These are phyloP conservation scores for Alternaria metachromatica DNA, from an alignment of 2,329 filamentous ascomycete genomes.

Conservation along the genomic window DNA sequence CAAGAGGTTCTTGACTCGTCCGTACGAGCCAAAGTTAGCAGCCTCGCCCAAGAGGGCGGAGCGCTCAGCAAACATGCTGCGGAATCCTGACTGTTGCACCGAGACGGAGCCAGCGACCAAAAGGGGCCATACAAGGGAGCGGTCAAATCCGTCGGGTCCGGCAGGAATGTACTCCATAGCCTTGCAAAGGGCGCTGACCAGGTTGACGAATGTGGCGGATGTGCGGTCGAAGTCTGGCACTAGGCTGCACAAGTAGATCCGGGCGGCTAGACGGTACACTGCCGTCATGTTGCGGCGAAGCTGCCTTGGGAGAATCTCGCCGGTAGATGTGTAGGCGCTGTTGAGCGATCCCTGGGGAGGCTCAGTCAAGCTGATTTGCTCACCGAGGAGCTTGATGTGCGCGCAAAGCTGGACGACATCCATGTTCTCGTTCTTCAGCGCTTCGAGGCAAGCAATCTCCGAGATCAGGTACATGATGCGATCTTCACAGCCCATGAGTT, in stretches of 20 bases:
- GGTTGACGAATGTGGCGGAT: slow-evolving; percentile 74
- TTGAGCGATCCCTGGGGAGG: slow-evolving; percentile 55
- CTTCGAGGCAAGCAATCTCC: slow-evolving; percentile 94
- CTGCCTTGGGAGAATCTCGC: slow-evolving; percentile 80
- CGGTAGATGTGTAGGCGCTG: slow-evolving; percentile 65
- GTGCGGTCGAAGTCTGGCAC: slow-evolving; percentile 84
- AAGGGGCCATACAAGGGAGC: slow-evolving; percentile 90
- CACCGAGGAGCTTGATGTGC: slow-evolving; percentile 85
- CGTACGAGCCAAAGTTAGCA: slow-evolving; percentile 83
- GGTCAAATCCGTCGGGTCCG: slow-evolving; percentile 83
- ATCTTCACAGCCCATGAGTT: slow-evolving; percentile 98
- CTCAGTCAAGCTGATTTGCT: slow-evolving; percentile 85
- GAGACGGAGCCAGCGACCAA: slow-evolving; percentile 85
- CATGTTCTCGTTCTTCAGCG: slow-evolving; percentile 77
- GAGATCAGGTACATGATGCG: slow-evolving; percentile 97
- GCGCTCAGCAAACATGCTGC: slow-evolving; percentile 78
- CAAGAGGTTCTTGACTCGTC: slow-evolving; percentile 78
- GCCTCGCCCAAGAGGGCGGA: slow-evolving; percentile 75
- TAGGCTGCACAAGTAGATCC: slow-evolving; percentile 95
- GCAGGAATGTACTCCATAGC: slow-evolving; percentile 83
- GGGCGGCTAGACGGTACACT: slow-evolving; percentile 88
- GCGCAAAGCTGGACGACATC: slow-evolving; percentile 86
- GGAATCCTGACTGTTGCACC: slow-evolving; percentile 74
- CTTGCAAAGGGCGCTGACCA: slow-evolving; percentile 78
- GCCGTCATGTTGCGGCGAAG: slow-evolving; percentile 87